These are phyloP conservation scores for Haematococcus lacustris DNA, from an alignment of 139 green algal genomes.

Conservation along the genomic window DNA sequence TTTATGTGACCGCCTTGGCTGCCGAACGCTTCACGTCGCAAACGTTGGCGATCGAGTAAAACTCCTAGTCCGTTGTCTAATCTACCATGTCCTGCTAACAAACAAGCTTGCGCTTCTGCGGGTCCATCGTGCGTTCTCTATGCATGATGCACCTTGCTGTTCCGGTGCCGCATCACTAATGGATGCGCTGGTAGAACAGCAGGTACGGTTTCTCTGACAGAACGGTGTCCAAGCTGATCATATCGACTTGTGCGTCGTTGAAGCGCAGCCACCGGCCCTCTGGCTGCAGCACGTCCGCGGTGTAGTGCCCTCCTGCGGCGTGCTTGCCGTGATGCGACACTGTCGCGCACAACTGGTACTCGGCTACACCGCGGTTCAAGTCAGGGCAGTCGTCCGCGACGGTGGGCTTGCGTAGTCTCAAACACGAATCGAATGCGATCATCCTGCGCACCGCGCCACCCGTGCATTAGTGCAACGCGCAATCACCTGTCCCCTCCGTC, in stretches of 20 bases:
- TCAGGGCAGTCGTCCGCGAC: slow-evolving; percentile 53
- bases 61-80: too few species aligned
- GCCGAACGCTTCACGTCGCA: too few species aligned
- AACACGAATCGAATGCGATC: slow-evolving; percentile 39
- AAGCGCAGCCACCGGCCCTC: slow-evolving; percentile 64
- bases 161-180: too few species aligned
- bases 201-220: slow-evolving; percentile 56
- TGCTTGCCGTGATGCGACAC: slow-evolving; percentile 66
- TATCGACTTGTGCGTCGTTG: slow-evolving; percentile 61
- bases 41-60: too few species aligned
- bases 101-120: too few species aligned
- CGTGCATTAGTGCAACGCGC: background rate
- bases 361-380: slow-evolving; percentile 13
- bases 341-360: slow-evolving; percentile 59
- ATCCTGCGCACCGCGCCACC: background rate
- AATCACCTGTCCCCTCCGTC: background rate
- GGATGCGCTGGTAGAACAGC: slow-evolving; percentile 67
- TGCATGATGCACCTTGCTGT: too few species aligned
- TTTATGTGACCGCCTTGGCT: too few species aligned
- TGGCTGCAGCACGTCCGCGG: slow-evolving; percentile 62
- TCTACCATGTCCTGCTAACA: too few species aligned
- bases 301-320: slow-evolving; percentile 71
- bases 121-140: too few species aligned
- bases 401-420: slow-evolving; percentile 32
- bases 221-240: slow-evolving; percentile 36